Base-by-base conservation (phyloP, 2,329 filamentous ascomycete genomes). In the Aspergillus carbonarius region DNA sequence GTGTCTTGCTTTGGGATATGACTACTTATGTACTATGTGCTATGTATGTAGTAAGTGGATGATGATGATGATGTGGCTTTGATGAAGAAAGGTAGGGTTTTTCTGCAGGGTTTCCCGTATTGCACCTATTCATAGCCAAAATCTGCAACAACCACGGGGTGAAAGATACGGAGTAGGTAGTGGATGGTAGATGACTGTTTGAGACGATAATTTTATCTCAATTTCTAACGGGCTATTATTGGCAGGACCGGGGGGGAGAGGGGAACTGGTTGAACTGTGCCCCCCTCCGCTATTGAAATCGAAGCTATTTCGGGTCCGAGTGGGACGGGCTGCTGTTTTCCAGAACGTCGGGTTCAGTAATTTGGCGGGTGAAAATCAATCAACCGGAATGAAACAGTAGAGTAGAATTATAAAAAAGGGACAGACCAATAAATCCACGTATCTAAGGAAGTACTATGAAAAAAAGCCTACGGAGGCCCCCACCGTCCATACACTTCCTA, bases 341-440 rank as follows among this genome's bases (percentile, higher is more conserved):
- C 51, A 54, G 51, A 54, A 54, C 37, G 51, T 54, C 51, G 51
- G 50, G 37, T 48, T 42, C 17, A 42, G 39, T 42, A 13, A 3
- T 40, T 40, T 40, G 37, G 37, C 37, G n/a, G 37, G 37, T 40
- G 37, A 10, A 40, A 18, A 17, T 40, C n/a, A 17, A 40, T 40
- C n/a, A n/a, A 17, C 37, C 8, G 17, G 37, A 18, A 40, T 40
- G 8, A 17, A 40, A 40, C 37, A 40, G 15, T 17, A 10, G 9
- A n/a, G 35, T 20, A 40, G 4, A 40, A 20, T 12, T 17, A n/a
- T n/a, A 18, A 40, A 42, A 42, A 42, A 23, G 18, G 39, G 18
- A 42, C 39, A 13, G 39, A 15, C 17, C 39, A 42, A 23, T 13
- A 13, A 42, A 37, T 37, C 34, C 13, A 42, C n/a, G 35, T 39